Conservation (phyloP, 1,284 basidiomycete species). For the Fomitopsis palustris region DNA sequence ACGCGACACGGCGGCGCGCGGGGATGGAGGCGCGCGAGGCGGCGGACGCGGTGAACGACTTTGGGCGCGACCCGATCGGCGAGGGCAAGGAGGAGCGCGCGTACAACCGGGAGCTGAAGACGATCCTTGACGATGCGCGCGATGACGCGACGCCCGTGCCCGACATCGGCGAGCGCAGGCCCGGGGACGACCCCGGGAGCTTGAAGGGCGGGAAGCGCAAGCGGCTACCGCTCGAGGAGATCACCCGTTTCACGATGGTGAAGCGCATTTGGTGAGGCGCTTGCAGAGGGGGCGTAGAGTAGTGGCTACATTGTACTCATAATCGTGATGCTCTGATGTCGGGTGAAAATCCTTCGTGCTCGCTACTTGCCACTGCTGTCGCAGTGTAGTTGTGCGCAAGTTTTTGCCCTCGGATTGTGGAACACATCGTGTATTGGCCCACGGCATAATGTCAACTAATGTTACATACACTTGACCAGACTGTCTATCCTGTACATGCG, state of each 20-base stretch:
- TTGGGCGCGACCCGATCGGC: conserved; percentile 82
- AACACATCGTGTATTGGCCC: neutral
- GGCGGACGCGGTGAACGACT: conserved; percentile 78
- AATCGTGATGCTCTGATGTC: neutral
- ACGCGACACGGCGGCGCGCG: conserved; percentile 70
- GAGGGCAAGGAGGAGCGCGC: conserved; percentile 84
- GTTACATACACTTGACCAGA: neutral
- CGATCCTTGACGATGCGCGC: conserved; percentile 59
- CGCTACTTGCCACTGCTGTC: neutral
- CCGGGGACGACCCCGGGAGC: conserved; percentile 16
- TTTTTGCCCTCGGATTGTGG: neutral
- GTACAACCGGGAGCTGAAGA: conserved; percentile 79
- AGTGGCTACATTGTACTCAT: neutral
- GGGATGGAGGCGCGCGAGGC: conserved; percentile 75
- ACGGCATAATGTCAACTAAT: neutral
- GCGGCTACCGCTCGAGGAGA: conserved; percentile 73
- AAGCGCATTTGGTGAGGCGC: conserved; percentile 78
- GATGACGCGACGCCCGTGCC: conserved; percentile 69
- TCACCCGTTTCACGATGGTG: conserved; percentile 92
- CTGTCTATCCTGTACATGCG: neutral
- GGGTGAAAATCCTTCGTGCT: neutral
- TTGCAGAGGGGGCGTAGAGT: neutral
- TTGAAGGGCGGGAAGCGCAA: conserved; percentile 52
- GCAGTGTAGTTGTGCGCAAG: neutral
- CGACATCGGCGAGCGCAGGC: conserved; percentile 65